These are phyloP conservation scores for Solidago caesia DNA, from an alignment of 129 eudicot species.

Conservation along the genomic window DNA sequence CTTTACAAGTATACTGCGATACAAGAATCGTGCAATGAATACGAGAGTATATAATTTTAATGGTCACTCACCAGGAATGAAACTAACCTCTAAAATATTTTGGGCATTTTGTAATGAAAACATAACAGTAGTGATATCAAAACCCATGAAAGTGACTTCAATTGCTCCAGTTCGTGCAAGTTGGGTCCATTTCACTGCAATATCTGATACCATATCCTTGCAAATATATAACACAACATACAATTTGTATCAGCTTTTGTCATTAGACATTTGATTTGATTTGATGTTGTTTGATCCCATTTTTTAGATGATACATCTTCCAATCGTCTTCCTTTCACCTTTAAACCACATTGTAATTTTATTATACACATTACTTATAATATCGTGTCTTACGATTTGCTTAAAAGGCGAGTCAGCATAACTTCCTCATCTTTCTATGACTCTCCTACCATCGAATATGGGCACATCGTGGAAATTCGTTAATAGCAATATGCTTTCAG, in stretches of 20 bases:
- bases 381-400: too few species aligned
- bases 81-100: conserved; percentile 69
- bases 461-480: too few species aligned
- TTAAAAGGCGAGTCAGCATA: too few species aligned
- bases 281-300: background rate
- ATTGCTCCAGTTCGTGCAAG: conserved; percentile 76
- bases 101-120: conserved; percentile 81
- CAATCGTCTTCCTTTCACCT: too few species aligned
- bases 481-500: too few species aligned
- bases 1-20: too few species aligned
- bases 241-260: background rate
- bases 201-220: conserved; percentile 72
- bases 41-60: background rate
- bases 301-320: too few species aligned
- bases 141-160: conserved; percentile 64
- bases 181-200: conserved; percentile 78
- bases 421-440: too few species aligned
- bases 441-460: too few species aligned
- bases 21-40: background rate
- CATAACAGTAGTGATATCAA: conserved; percentile 82
- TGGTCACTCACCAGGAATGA: background rate
- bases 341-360: too few species aligned
- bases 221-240: background rate
- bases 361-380: too few species aligned
- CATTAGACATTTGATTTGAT: background rate